A percentile compares a stretch with the other conserved stretches of the same genome.
phyloP scores from a whole-genome alignment of 345 rosid species.

The Salix exigua region DNA sequence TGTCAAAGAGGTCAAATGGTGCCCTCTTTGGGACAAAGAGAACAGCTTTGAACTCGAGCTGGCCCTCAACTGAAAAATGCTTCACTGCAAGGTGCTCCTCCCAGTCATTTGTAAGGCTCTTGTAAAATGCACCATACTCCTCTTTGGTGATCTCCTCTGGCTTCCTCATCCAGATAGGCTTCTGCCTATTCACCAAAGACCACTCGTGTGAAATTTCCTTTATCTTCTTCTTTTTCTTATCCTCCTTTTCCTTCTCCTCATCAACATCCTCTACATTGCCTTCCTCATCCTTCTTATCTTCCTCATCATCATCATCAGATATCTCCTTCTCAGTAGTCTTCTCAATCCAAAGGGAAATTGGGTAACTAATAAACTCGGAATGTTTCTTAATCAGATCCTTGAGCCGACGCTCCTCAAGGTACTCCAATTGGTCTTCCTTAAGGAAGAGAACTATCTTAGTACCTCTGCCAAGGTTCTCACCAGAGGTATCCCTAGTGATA shows the following conservation, averaged over 20 bases:
- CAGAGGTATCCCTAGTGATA: slow-evolving; percentile 2
- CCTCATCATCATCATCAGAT: slow-evolving; percentile 29
- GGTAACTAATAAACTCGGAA: slow-evolving; percentile 25
- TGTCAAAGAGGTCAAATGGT: slow-evolving; percentile 25
- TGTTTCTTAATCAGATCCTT: slow-evolving; percentile 23
- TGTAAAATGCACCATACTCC: slow-evolving; percentile 22
- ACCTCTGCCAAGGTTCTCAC: neutral
- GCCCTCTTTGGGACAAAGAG: slow-evolving; percentile 26
- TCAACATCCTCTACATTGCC: slow-evolving; percentile 31
- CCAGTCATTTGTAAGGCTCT: slow-evolving; percentile 25
- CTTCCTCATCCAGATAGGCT: slow-evolving; percentile 28
- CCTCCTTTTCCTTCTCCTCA: slow-evolving; percentile 26
- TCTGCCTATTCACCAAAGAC: slow-evolving; percentile 21
- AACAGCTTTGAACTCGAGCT: slow-evolving; percentile 26
- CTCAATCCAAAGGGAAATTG: slow-evolving; percentile 21
- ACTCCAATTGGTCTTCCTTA: slow-evolving; percentile 8
- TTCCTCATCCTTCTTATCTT: slow-evolving; percentile 25
- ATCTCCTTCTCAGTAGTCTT: slow-evolving; percentile 26
- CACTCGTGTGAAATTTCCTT: slow-evolving; percentile 24
- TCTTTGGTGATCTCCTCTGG: slow-evolving; percentile 26
- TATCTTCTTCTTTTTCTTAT: slow-evolving; percentile 25
- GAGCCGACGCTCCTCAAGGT: slow-evolving; percentile 9
- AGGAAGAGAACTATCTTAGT: neutral
- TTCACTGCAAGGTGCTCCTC: slow-evolving; percentile 26
- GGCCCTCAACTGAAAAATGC: slow-evolving; percentile 29